These are phyloP conservation scores for Cutaneotrichosporon sp. DNA, from an alignment of 1,284 basidiomycete genomes.

Conservation along the genomic window DNA sequence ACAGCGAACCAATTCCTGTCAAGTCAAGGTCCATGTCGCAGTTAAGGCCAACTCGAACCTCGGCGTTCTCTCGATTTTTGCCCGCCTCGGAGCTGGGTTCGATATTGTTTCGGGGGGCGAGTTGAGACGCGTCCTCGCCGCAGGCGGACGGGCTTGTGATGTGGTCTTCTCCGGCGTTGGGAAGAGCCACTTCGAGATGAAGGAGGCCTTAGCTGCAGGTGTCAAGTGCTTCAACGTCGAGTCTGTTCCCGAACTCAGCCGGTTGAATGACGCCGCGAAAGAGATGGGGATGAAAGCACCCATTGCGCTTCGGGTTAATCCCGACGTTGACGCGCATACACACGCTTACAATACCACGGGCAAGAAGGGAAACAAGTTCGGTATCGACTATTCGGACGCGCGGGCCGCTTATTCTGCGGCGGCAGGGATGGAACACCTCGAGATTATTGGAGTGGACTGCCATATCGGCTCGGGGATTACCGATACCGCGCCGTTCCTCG, in stretches of 20 bases:
- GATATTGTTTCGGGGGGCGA: constrained; percentile 20
- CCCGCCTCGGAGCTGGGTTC: constrained; percentile 17
- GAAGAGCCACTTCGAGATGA: constrained; percentile 16
- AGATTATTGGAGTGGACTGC: constrained; percentile 15
- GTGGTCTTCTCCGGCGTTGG: constrained; percentile 20
- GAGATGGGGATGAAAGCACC: constrained; percentile 9
- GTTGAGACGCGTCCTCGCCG: constrained; percentile 17
- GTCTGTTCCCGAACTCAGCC: constrained; percentile 14
- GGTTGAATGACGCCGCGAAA: constrained; percentile 10
- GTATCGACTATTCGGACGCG: constrained; percentile 10
- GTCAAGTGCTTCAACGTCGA: constrained; percentile 26
- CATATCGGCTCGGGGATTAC: constrained; percentile 23
- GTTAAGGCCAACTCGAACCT: constrained; percentile 23
- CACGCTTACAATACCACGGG: constrained; percentile 18
- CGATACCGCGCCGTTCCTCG: constrained; percentile 11
- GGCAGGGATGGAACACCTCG: constrained; percentile 2
- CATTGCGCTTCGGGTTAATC: constrained; percentile 14
- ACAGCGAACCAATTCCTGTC: too few relatives aligned
- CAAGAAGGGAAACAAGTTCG: constrained; percentile 21
- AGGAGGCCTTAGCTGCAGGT: constrained; percentile 9
- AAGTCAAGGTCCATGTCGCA: constrained; percentile 15
- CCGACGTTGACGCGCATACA: constrained; percentile 19
- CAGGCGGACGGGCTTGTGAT: constrained; percentile 10
- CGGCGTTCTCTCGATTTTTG: constrained; percentile 16
- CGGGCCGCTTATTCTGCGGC: constrained; percentile 7